Evolutionary conservation across 352 stramenopile species (phyloP).

Genomic region (Globisporangium nunn): DNA sequence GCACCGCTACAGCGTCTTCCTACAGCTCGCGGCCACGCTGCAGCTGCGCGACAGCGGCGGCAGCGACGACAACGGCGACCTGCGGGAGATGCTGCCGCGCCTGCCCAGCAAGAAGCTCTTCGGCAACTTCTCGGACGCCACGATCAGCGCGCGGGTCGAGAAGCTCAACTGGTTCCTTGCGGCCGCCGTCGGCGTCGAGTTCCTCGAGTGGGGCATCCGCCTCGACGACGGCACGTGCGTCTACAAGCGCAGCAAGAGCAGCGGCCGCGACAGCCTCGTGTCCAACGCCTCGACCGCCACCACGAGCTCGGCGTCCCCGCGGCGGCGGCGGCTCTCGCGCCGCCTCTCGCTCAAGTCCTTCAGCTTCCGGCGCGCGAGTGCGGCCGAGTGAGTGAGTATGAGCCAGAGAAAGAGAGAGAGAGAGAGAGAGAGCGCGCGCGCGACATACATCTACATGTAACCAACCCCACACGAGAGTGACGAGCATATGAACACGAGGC

Average conservation of each 20-base stretch:
- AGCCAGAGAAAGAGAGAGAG: neutral
- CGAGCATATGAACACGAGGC: neutral
- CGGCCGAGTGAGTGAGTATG: conserved; percentile 4
- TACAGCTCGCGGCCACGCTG: conserved; percentile 29
- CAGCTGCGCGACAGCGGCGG: conserved; percentile 33
- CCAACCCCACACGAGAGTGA: neutral
- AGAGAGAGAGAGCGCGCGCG: no score
- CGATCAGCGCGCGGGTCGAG: conserved; percentile 33
- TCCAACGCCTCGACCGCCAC: conserved; percentile 15
- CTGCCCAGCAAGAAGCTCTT: conserved; percentile 41
- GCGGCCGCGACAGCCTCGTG: conserved; percentile 10
- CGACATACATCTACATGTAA: neutral
- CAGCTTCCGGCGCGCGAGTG: conserved; percentile 24
- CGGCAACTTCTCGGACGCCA: conserved; percentile 28
- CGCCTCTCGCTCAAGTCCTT: conserved; percentile 24
- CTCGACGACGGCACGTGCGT: conserved; percentile 41
- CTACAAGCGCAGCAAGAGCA: conserved; percentile 27
- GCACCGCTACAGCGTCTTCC: conserved; percentile 44
- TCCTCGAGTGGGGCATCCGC: conserved; percentile 43
- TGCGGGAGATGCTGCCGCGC: conserved; percentile 28
- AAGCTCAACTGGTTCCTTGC: conserved; percentile 44
- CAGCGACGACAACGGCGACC: conserved; percentile 8
- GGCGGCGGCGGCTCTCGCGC: conserved; percentile 15
- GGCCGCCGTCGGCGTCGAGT: conserved; percentile 30
- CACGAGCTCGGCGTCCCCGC: conserved; percentile 13